phyloP scores from a whole-genome alignment of 129 eudicot genomes.

The Flaveria linearis region DNA sequence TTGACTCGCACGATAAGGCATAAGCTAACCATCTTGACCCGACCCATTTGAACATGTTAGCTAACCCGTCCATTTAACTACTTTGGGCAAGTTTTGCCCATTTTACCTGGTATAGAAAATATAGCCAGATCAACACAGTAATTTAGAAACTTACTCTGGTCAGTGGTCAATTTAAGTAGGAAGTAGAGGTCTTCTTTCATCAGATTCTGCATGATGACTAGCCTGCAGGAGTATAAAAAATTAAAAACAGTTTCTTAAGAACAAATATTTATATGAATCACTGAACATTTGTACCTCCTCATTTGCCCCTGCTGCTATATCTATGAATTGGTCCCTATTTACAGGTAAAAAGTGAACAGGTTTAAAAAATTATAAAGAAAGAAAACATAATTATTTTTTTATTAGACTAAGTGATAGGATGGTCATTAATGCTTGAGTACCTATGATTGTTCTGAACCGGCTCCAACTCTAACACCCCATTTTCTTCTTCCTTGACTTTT shows the following conservation, averaged over 20 bases:
- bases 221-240: constrained; percentile 56
- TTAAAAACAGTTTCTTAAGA: not conserved
- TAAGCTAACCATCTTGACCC: too few species aligned
- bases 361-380: not conserved
- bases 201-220: constrained; percentile 75
- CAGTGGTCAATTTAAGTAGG: constrained; percentile 63
- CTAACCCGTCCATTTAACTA: not conserved
- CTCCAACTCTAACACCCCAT: constrained; percentile 50
- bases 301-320: constrained; percentile 94
- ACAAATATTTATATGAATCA: constrained; percentile 11
- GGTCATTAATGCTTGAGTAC: constrained; percentile 32
- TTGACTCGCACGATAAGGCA: too few species aligned
- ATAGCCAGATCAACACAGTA: not conserved
- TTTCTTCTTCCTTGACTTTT: constrained; percentile 82
- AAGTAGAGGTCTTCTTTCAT: constrained; percentile 96
- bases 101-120: not conserved
- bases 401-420: not conserved
- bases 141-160: constrained; percentile 35
- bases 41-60: too few species aligned
- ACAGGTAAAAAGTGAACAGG: constrained; percentile 10
- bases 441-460: constrained; percentile 57
- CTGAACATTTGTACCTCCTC: constrained; percentile 59
- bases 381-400: not conserved
- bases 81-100: not conserved
- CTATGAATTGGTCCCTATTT: constrained; percentile 57